Evolutionary conservation across 2,329 filamentous ascomycete species (phyloP).

Genomic region (Cadophora luteo-olivacea): DNA sequence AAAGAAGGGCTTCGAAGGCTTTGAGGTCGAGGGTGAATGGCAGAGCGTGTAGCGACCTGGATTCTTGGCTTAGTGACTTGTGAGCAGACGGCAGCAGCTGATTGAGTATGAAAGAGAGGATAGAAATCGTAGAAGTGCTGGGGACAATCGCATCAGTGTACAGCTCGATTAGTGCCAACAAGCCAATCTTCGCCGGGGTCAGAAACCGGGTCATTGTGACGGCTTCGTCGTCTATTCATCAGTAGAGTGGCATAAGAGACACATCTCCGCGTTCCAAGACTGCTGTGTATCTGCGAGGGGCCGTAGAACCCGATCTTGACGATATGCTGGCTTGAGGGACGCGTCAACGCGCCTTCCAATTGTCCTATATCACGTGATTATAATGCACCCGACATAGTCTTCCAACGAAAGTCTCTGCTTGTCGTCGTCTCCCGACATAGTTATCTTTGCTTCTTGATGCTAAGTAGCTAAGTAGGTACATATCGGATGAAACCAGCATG

Average conservation of each 20-base stretch:
- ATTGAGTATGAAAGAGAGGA: slow-evolving; percentile 80
- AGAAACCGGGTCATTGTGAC: slow-evolving; percentile 77
- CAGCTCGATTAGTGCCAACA: slow-evolving; percentile 80
- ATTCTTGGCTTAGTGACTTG: slow-evolving; percentile 35
- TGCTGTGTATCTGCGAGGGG: not conserved
- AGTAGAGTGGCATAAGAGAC: not conserved
- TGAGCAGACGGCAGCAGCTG: slow-evolving; percentile 63
- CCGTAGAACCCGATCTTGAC: no score
- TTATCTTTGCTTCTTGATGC: no score
- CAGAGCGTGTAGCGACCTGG: slow-evolving; percentile 24
- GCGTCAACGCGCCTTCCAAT: not conserved
- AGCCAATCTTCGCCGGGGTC: slow-evolving; percentile 85
- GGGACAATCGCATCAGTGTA: slow-evolving; percentile 78
- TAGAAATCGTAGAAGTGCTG: slow-evolving; percentile 71
- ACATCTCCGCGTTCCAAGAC: slow-evolving; percentile 16
- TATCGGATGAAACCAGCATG: no score
- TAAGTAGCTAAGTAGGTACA: no score
- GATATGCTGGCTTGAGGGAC: not conserved
- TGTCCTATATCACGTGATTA: not conserved
- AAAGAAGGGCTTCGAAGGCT: slow-evolving; percentile 65
- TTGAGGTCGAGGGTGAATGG: slow-evolving; percentile 59
- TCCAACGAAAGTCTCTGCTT: no score
- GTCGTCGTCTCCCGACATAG: no score
- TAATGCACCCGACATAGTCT: no score
- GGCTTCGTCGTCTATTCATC: not conserved